These are phyloP conservation scores for Sedum album DNA, from an alignment of 164 flowering plant genomes.

Conservation along the genomic window DNA sequence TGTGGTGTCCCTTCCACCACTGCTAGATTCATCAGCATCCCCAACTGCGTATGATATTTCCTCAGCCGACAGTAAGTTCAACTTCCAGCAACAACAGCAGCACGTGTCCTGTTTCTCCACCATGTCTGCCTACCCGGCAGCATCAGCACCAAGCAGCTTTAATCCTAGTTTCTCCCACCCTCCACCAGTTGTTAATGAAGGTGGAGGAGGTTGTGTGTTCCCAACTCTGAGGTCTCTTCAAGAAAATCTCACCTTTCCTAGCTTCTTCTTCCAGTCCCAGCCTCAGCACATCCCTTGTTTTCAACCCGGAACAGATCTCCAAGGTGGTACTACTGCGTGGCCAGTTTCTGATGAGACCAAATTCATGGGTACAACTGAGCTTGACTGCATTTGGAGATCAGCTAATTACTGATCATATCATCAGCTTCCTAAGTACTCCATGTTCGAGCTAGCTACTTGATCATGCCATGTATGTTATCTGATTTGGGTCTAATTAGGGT, in stretches of 20 bases:
- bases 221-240: constrained; percentile 61
- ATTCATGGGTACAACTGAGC: constrained; percentile 38
- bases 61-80: constrained; percentile 21
- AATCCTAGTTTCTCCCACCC: neutral
- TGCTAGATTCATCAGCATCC: constrained; percentile 31
- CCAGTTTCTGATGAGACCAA: constrained; percentile 13
- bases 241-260: constrained; percentile 63
- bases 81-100: constrained; percentile 74
- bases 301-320: constrained; percentile 12
- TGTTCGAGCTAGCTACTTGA: neutral
- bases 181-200: constrained; percentile 11
- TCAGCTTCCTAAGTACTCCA: neutral
- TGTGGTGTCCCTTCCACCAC: constrained; percentile 41
- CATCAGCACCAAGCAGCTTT: neutral
- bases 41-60: constrained; percentile 15
- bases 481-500: neutral
- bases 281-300: neutral
- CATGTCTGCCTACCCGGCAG: constrained; percentile 14
- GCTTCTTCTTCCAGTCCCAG: constrained; percentile 30
- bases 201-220: constrained; percentile 24
- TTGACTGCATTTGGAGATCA: constrained; percentile 71
- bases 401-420: constrained; percentile 7
- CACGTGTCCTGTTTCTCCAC: constrained; percentile 99
- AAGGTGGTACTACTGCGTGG: constrained; percentile 23
- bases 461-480: neutral